A percentile compares a stretch with the other conserved stretches of the same genome.
Conservation (phyloP, 495 filamentous ascomycete genomes). For the Aspergillus ostianus region DNA sequence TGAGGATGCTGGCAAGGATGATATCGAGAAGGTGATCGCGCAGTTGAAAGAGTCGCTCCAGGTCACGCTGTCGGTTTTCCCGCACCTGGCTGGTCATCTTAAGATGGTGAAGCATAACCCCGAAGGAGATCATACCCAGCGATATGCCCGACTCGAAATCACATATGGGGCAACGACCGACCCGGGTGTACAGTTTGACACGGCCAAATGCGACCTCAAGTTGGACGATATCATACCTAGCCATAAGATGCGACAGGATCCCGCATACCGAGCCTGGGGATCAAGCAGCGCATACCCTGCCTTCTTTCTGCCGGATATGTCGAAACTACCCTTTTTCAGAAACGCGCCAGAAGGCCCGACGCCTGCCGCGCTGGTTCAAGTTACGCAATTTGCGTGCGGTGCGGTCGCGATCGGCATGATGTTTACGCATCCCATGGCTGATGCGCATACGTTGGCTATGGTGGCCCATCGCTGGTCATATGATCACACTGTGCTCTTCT, state of each 20-base stretch:
- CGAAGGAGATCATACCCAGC: slow-evolving; percentile 6
- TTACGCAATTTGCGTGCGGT: slow-evolving; percentile 1
- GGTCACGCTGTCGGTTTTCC: not conserved
- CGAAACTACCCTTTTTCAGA: not conserved
- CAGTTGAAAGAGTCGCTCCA: slow-evolving; percentile 2
- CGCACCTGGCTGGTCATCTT: slow-evolving; percentile 4
- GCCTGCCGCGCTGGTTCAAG: not conserved
- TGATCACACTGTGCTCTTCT: not conserved
- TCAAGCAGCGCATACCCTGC: not conserved
- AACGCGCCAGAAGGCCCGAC: not conserved
- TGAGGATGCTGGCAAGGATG: not conserved
- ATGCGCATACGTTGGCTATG: slow-evolving; percentile 2
- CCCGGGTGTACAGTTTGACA: not conserved
- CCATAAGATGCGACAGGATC: not conserved
- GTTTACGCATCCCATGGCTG: slow-evolving; percentile 1
- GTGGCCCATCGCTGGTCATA: slow-evolving; percentile 2
- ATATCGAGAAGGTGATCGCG: not conserved
- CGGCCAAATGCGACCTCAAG: not conserved
- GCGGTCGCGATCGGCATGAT: not conserved
- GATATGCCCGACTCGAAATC: slow-evolving; percentile 1
- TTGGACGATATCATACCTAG: not conserved
- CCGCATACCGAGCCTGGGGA: not conserved
- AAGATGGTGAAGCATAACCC: not conserved
- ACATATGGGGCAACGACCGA: slow-evolving; percentile 3
- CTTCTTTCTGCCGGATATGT: slow-evolving; percentile 2